Base-by-base conservation (phyloP, 106 monocot genomes). In the Phalaenopsis equestris region DNA sequence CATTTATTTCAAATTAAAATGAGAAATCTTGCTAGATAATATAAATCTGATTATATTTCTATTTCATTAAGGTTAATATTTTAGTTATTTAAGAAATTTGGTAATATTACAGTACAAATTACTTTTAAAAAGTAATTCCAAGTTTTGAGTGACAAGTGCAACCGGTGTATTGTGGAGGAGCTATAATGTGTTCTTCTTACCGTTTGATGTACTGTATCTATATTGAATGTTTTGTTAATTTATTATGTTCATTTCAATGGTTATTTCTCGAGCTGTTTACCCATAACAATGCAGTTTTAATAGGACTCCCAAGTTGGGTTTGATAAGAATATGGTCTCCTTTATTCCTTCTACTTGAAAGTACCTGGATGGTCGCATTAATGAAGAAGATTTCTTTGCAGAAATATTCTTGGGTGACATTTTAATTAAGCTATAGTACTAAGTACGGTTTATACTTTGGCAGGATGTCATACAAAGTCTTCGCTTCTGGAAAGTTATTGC, bases 401-500 rank as follows among this genome's bases (percentile, higher is more conserved):
- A 61, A 21, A 19, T 61, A 70, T 39, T 39, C 12, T 30, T 70
- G 3, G 14, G 1, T 70, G 38, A 38, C 16, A 39, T 38, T 70
- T 70, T 70, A 61, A 61, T 61, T 7, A 52, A 52, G 52, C 12
- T 52, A 14, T 21, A 61, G 6, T 61, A 5, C 21, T 61, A n/a
- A 61, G 61, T 61, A 5, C 19, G n/a, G 61, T 43, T 74, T 43
- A 17, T 42, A 19, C 3, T 74, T 74, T 74, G 42, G 70, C 74
- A 74, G 74, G 74, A 74, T 74, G 42, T 74, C 74, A 74, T 74
- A 43, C 74, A 74, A 41, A 43, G 4, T 19, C 43, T 43, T 41
- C 74, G 42, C 42, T 74, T 92, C 37, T 90, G 90, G 94, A 94
- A 82, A 75, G 42, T 88, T 56, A 70, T 90, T 68, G 76, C 94